Evolutionary conservation across 306 rosid species (phyloP).

Genomic region (Cicer arietinum): DNA sequence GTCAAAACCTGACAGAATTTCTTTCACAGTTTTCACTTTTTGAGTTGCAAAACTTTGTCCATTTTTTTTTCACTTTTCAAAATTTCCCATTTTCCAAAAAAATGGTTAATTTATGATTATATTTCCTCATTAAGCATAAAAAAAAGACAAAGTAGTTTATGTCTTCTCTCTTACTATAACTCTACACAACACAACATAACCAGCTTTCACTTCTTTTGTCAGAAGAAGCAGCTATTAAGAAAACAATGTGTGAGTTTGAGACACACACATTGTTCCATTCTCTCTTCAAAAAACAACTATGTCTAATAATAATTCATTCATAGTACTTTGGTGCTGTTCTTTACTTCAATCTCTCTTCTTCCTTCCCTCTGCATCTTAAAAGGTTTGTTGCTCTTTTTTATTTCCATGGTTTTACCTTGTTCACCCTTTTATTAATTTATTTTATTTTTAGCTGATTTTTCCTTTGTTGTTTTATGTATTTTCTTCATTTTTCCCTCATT

Average conservation of each 20-base stretch:
- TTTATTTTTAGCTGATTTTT: background rate
- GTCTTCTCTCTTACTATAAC: conserved; percentile 44
- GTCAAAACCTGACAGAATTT: conserved; percentile 50
- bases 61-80: background rate
- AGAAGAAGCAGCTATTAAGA: conserved; percentile 13
- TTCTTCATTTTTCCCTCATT: conserved; percentile 20
- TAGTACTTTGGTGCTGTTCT: conserved; percentile 22
- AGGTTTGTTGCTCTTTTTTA: conserved; percentile 54
- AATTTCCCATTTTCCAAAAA: conserved; percentile 8
- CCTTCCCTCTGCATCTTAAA: background rate
- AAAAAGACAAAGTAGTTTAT: conserved; percentile 47
- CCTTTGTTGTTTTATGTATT: background rate
- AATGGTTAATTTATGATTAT: conserved; percentile 32
- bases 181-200: conserved; percentile 16
- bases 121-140: conserved; percentile 47
- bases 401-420: conserved; percentile 22
- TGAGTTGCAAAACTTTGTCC: conserved; percentile 7
- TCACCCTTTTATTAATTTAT: background rate
- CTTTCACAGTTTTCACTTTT: conserved; percentile 40
- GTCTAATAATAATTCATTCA: conserved; percentile 39
- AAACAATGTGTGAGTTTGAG: conserved; percentile 62
- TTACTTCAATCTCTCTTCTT: conserved; percentile 46
- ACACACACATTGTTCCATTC: conserved; percentile 50
- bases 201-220: conserved; percentile 59
- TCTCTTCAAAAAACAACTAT: conserved; percentile 17